A percentile compares a stretch with the other conserved stretches of the same genome.
These are phyloP conservation scores for Phascolomyces articulosus DNA, from an alignment of 371 early-diverging fungal genomes.

Conservation along the genomic window DNA sequence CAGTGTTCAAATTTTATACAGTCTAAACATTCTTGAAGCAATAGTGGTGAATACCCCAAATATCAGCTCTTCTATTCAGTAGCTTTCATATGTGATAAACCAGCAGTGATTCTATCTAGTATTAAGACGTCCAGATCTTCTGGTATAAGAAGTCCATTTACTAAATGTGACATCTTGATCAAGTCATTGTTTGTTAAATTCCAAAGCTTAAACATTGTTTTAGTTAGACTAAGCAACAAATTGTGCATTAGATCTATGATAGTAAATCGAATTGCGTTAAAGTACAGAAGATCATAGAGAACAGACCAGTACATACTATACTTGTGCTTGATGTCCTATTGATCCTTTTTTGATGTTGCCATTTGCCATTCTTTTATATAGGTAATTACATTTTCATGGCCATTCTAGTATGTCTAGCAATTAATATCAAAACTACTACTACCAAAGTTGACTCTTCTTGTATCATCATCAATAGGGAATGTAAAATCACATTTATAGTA, in stretches of 20 bases:
- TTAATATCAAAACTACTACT: neutral
- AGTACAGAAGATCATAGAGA: conserved; percentile 13
- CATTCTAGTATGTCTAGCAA: neutral
- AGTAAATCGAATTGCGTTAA: conserved; percentile 13
- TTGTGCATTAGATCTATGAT: conserved; percentile 21
- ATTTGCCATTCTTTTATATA: neutral
- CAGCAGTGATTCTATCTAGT: neutral
- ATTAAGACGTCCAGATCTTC: neutral
- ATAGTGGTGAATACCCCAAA: conserved; percentile 2
- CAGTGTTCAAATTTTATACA: neutral
- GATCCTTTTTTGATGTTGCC: neutral
- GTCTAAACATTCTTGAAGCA: neutral
- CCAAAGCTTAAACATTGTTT: neutral
- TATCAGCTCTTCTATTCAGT: conserved; percentile 8
- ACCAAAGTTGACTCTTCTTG: neutral
- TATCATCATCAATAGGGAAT: neutral
- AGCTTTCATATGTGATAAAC: neutral
- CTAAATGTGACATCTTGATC: neutral
- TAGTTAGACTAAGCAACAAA: conserved; percentile 8
- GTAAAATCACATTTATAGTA: conserved; percentile 10
- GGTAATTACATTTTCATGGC: neutral
- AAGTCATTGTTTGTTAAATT: too few relatives aligned
- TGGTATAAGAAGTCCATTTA: neutral
- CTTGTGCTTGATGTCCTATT: neutral
- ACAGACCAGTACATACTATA: conserved; percentile 13